Evolutionary conservation across 805 yeast species (phyloP).

Genomic region (Saccharomycopsis fodiens): DNA sequence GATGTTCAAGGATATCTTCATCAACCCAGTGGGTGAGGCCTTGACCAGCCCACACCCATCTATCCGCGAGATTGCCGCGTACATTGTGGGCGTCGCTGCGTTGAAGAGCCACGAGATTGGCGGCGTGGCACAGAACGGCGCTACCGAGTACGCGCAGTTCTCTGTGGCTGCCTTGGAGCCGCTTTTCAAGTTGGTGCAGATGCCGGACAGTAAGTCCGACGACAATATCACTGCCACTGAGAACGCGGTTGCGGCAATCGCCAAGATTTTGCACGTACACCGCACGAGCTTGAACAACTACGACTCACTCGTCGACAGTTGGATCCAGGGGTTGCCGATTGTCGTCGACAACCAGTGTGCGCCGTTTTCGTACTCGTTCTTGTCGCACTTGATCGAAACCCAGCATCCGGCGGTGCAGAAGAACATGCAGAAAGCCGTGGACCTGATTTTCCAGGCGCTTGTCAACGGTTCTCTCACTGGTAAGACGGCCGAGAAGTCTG

Average conservation of each 20-base stretch:
- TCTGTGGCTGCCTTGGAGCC: conserved; percentile 67
- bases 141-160: conserved; percentile 51
- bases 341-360: conserved; percentile 85
- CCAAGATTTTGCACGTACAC: conserved; percentile 66
- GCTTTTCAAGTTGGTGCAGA: conserved; percentile 60
- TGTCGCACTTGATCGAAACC: conserved; percentile 61
- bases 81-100: conserved; percentile 79
- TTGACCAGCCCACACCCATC: conserved; percentile 56
- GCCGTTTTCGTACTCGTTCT: conserved; percentile 68
- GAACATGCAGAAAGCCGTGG: conserved; percentile 58
- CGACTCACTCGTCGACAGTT: conserved; percentile 55
- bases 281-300: conserved; percentile 45
- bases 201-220: conserved; percentile 79
- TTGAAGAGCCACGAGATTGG: too few relatives aligned
- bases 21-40: conserved; percentile 57
- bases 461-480: conserved; percentile 62
- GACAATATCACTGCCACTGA: conserved; percentile 86
- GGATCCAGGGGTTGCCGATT: conserved; percentile 81
- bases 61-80: conserved; percentile 82
- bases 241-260: conserved; percentile 72
- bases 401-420: conserved; percentile 50
- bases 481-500: conserved; percentile 59
- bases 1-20: conserved; percentile 56
- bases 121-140: too few relatives aligned
- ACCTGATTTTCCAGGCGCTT: conserved; percentile 66